Conservation (phyloP, 176 grass and related monocot genomes). For the Aegilops umbellulata region DNA sequence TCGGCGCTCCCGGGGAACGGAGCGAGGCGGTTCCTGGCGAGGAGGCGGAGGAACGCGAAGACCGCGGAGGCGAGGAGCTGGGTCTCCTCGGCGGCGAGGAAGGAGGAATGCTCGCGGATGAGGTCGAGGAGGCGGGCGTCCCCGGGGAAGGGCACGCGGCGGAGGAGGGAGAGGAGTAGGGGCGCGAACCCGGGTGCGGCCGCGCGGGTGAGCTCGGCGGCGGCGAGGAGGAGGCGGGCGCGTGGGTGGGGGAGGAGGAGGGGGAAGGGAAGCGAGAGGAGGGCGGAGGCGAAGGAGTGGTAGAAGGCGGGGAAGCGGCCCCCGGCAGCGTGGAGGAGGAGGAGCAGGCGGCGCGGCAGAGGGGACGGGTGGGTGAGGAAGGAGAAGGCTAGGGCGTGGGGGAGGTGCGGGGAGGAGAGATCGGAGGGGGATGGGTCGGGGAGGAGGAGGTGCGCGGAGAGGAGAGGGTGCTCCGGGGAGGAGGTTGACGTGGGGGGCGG, state of each 20-base stretch:
- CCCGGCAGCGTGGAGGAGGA: constrained; percentile 61
- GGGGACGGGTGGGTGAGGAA: constrained; percentile 47
- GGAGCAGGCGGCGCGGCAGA: constrained; percentile 27
- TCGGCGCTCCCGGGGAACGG: constrained; percentile 14
- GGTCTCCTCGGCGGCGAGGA: constrained; percentile 40
- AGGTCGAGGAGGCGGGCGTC: constrained; percentile 32
- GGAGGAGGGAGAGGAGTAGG: constrained; percentile 54
- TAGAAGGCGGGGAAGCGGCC: constrained; percentile 53
- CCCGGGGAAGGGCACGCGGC: constrained; percentile 34
- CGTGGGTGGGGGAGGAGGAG: constrained; percentile 48
- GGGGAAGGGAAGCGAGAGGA: constrained; percentile 51
- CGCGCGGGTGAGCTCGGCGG: constrained; percentile 45
- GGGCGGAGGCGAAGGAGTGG: constrained; percentile 48
- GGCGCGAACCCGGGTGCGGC: constrained; percentile 41
- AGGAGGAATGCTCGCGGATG: background rate
- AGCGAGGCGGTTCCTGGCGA: constrained; percentile 53
- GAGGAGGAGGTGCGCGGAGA: constrained; percentile 50
- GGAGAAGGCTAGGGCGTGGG: constrained; percentile 57
- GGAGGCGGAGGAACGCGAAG: constrained; percentile 50
- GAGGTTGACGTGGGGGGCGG: constrained; percentile 5
- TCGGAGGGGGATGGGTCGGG: constrained; percentile 48
- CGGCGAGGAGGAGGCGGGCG: constrained; percentile 49
- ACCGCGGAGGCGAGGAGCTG: constrained; percentile 42
- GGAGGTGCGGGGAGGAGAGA: constrained; percentile 58
- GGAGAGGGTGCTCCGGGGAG: constrained; percentile 39